Percentiles rank a stretch among this genome's conserved stretches.
These are phyloP conservation scores for Oenanthe javanica DNA, from an alignment of 140 eudicot species.

Conservation along the genomic window DNA sequence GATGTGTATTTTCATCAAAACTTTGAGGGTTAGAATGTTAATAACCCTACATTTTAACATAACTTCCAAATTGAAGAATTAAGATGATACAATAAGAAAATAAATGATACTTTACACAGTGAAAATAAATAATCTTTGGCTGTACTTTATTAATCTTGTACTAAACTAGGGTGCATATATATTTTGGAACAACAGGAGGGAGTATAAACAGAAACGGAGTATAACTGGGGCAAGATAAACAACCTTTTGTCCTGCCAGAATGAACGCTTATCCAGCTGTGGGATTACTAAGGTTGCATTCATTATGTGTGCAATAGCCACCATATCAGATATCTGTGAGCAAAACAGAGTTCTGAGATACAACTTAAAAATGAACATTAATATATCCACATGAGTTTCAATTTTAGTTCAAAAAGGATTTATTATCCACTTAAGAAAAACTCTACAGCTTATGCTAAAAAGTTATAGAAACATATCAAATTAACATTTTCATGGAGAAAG, in stretches of 20 bases:
- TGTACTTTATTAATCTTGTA: background rate
- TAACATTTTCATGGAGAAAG: background rate
- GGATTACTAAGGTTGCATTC: conserved; percentile 95
- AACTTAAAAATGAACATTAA: background rate
- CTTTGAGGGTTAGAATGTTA: too few relatives aligned
- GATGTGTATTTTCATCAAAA: too few relatives aligned
- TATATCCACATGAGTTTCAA: background rate
- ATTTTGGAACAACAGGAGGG: conserved; percentile 2
- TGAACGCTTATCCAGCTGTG: conserved; percentile 87
- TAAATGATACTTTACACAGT: background rate
- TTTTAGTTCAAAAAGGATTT: background rate
- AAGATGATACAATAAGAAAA: background rate
- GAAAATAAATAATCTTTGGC: background rate
- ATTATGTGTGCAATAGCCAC: conserved; percentile 80
- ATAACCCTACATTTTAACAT: background rate
- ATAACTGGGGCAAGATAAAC: background rate
- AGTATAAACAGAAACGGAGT: background rate
- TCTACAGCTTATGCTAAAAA: background rate
- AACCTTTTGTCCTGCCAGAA: conserved; percentile 97
- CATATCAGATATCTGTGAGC: conserved; percentile 83
- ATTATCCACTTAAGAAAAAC: background rate
- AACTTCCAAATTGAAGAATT: background rate
- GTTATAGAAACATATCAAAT: too few relatives aligned
- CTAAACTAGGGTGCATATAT: background rate
- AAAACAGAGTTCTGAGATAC: conserved; percentile 6